These are phyloP conservation scores for Xylaria palmicola DNA, from an alignment of 495 filamentous ascomycete genomes.

Conservation along the genomic window DNA sequence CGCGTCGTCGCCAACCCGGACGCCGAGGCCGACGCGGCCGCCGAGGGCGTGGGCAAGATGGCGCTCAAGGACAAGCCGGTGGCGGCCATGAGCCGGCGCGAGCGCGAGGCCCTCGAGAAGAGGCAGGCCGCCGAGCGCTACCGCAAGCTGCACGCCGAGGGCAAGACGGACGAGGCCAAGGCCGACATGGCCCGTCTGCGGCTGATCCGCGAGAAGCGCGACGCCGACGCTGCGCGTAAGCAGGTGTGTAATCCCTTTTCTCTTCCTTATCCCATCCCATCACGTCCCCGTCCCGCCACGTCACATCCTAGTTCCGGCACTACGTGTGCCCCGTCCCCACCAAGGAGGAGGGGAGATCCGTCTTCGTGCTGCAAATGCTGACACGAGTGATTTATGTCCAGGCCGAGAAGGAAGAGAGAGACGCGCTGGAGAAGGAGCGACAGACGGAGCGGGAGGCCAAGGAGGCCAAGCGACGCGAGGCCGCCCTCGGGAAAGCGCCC, in stretches of 20 bases:
- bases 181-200: conserved; percentile 84
- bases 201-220: conserved; percentile 79
- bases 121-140: conserved; percentile 87
- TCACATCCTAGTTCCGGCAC: too few species aligned
- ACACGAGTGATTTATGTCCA: conserved; percentile 19
- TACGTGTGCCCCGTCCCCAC: too few species aligned
- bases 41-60: conserved; percentile 49
- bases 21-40: conserved; percentile 48
- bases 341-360: too few species aligned
- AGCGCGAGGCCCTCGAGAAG: conserved; percentile 87
- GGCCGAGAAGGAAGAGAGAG: conserved; percentile 73
- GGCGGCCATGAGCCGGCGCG: conserved; percentile 61
- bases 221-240: conserved; percentile 68
- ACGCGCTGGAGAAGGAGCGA: conserved; percentile 56
- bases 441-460: conserved; percentile 50
- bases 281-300: too few species aligned
- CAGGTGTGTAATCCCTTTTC: conserved; percentile 41
- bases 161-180: conserved; percentile 94
- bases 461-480: conserved; percentile 68
- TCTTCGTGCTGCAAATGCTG: conserved; percentile 5
- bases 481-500: conserved; percentile 38
- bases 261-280: too few species aligned
- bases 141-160: conserved; percentile 89
- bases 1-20: conserved; percentile 40
- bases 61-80: conserved; percentile 10